Conservation (phyloP, 192 early-diverging fungal species). For the Coemansia guatemalensis region DNA sequence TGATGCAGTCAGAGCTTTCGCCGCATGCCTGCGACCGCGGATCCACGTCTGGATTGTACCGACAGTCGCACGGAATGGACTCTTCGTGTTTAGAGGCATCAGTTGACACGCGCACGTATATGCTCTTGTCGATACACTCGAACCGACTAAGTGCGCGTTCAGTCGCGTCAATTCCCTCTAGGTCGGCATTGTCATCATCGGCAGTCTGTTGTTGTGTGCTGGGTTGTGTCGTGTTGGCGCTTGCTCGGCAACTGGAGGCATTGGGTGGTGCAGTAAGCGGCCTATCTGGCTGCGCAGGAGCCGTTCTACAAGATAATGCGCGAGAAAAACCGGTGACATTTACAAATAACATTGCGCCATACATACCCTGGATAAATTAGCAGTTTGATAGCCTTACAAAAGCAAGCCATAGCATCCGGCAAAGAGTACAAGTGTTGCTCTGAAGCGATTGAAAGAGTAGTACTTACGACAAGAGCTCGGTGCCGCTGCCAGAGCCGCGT, state of each 20-base stretch:
- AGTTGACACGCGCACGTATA: slow-evolving; percentile 40
- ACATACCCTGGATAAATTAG: not conserved
- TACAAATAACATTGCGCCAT: not conserved
- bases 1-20: slow-evolving; percentile 86
- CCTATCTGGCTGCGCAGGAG: not conserved
- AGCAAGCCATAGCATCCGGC: too few species aligned
- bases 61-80: slow-evolving; percentile 48
- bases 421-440: not conserved
- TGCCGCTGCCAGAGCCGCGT: slow-evolving; percentile 1
- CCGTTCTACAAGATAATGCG: slow-evolving; percentile 3
- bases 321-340: not conserved
- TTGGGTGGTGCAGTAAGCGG: slow-evolving; percentile 5
- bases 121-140: slow-evolving; percentile 40
- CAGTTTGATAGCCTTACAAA: too few species aligned
- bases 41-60: slow-evolving; percentile 57
- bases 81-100: slow-evolving; percentile 46
- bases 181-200: slow-evolving; percentile 15
- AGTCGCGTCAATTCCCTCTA: slow-evolving; percentile 37
- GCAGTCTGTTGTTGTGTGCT: not conserved
- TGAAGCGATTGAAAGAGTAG: not conserved
- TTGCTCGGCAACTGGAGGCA: slow-evolving; percentile 6
- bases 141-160: slow-evolving; percentile 27
- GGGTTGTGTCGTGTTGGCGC: slow-evolving; percentile 1
- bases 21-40: slow-evolving; percentile 80
- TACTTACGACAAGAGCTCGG: slow-evolving; percentile 25